Base-by-base conservation (phyloP, 495 filamentous ascomycete species). In the Penicillium coffeae region DNA sequence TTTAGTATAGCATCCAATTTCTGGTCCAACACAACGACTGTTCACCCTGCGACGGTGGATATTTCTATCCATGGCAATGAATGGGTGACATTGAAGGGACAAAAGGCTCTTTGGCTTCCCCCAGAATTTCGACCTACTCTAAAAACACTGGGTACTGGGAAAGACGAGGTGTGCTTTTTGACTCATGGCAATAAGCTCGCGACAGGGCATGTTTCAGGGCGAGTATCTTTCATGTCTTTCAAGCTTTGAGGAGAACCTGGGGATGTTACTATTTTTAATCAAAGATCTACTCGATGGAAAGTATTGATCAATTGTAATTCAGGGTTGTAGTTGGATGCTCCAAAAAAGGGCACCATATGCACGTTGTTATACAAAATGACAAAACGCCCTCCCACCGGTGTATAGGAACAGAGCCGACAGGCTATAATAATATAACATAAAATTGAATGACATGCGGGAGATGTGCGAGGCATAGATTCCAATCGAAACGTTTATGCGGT, bases 301-400 rank as follows among this genome's bases (percentile, higher is more conserved):
- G 5, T 30, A 10, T 30, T 30, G 5, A 30, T 5, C 25, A 30
- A 30, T 5, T 30, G 4, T 30, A 4, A 30, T 30, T 4, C 4
- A 30, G 25, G 10, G 25, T 5, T 30, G 25, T 30, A 30, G 10
- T 30, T 30, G 25, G 25, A 10, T 5, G 10, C 4, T 4, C 5
- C 25, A 4, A 5, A 10, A 4, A 30, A 10, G 5, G 25, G 21
- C 21, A 42, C 36, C 41, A 32, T 57, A 51, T 60, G 48, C 30
- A 47, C 46, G 45, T 42, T 56, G 57, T 63, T 63, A 46, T 63
- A 63, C 60, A 63, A 60, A 30, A 10, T 5, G 25, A 30, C 4
- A 30, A 37, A 58, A 60, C 57, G 57, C 60, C 60, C 41, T 53
- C 55, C 48, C 55, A 50, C 57, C 60, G 54, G 54, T 56, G 35